Percentiles rank a stretch among this genome's conserved stretches.
Conservation (phyloP, 164 flowering plant genomes). For the Magnolia officinalis region DNA sequence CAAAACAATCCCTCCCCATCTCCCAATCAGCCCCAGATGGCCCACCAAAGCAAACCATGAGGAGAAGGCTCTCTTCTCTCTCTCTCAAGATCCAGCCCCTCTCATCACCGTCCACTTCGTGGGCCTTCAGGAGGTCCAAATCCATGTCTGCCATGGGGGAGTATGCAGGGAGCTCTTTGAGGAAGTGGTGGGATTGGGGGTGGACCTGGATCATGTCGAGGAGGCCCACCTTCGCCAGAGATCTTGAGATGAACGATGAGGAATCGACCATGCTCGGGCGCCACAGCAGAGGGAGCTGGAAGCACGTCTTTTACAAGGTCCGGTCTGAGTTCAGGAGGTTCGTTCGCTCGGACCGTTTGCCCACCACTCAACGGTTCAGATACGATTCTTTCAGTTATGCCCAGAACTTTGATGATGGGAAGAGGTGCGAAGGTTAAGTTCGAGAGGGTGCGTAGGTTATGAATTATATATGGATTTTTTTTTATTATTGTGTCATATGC, state of each 20-base stretch:
- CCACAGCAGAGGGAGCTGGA: conserved; percentile 59
- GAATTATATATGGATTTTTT: neutral
- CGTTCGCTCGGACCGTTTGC: conserved; percentile 30
- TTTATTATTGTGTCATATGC: neutral
- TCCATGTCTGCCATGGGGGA: conserved; percentile 56
- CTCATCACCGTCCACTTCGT: conserved; percentile 37
- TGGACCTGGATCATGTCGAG: conserved; percentile 73
- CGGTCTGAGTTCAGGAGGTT: conserved; percentile 49
- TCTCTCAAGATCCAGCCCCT: conserved; percentile 40
- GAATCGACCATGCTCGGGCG: conserved; percentile 45
- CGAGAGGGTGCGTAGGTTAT: too few species aligned
- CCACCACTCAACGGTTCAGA: conserved; percentile 48
- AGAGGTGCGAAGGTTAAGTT: conserved; percentile 3
- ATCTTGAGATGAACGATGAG: conserved; percentile 83
- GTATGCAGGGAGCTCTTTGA: conserved; percentile 46
- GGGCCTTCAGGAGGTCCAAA: conserved; percentile 55
- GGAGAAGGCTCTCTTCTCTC: conserved; percentile 54
- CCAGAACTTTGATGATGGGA: conserved; percentile 40
- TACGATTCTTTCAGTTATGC: conserved; percentile 41
- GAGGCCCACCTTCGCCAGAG: conserved; percentile 62
- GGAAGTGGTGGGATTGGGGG: conserved; percentile 77
- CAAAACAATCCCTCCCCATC: conserved; percentile 21
- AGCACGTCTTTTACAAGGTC: conserved; percentile 60
- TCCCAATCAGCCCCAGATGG: conserved; percentile 22
- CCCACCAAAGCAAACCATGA: conserved; percentile 22